These are phyloP conservation scores for Apocynum venetum DNA, from an alignment of 257 asterid genomes.

Conservation along the genomic window DNA sequence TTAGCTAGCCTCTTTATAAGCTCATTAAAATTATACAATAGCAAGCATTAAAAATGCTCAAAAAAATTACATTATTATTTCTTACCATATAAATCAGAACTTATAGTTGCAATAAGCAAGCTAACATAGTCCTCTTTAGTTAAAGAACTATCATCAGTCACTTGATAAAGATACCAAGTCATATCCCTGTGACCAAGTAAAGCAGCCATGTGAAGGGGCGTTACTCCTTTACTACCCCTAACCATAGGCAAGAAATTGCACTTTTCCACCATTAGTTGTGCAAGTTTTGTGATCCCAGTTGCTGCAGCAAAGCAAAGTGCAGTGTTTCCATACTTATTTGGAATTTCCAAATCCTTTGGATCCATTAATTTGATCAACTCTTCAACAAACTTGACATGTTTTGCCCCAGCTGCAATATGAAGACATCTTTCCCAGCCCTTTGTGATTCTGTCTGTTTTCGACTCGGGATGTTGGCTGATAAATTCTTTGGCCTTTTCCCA, in stretches of 20 bases:
- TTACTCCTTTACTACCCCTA: slow-evolving; percentile 38
- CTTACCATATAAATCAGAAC: slow-evolving; percentile 31
- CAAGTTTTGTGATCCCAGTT: slow-evolving; percentile 27
- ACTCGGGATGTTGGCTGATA: slow-evolving; percentile 16
- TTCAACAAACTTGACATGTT: slow-evolving; percentile 29
- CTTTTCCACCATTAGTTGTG: slow-evolving; percentile 31
- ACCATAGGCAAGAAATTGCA: slow-evolving; percentile 22
- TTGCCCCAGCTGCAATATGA: slow-evolving; percentile 39
- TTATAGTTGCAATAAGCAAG: slow-evolving; percentile 29
- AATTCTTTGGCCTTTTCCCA: slow-evolving; percentile 30
- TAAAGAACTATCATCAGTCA: slow-evolving; percentile 21
- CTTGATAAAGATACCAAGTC: slow-evolving; percentile 36
- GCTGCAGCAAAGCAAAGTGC: slow-evolving; percentile 44
- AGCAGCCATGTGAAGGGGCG: slow-evolving; percentile 41
- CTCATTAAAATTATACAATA: not conserved
- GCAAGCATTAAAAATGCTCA: not conserved
- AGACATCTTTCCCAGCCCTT: slow-evolving; percentile 34
- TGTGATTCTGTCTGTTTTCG: slow-evolving; percentile 29
- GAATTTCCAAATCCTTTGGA: slow-evolving; percentile 26
- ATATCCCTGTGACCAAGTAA: slow-evolving; percentile 31
- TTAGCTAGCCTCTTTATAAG: not conserved
- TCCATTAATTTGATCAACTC: slow-evolving; percentile 30
- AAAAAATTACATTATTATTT: not conserved
- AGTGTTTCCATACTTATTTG: slow-evolving; percentile 32
- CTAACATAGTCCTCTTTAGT: slow-evolving; percentile 28